Evolutionary conservation across 192 early-diverging fungal genomes (phyloP).

Genomic region (Borealophlyctis nickersoniae): DNA sequence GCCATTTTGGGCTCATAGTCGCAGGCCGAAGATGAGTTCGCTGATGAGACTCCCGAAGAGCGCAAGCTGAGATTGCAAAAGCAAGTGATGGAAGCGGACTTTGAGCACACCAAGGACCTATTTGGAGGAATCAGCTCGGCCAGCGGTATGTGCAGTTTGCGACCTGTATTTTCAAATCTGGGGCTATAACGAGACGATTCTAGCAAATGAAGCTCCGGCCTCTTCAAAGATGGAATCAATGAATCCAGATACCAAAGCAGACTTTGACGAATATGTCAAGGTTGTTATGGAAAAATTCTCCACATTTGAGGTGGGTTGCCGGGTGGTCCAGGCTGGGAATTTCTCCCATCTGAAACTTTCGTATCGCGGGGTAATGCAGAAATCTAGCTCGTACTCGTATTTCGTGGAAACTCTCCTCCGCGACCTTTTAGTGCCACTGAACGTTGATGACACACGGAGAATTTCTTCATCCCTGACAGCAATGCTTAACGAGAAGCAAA

Average conservation of each 20-base stretch:
- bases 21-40: slow-evolving; percentile 21
- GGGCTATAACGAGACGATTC: neutral
- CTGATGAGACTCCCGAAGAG: slow-evolving; percentile 43
- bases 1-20: slow-evolving; percentile 1
- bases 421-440: slow-evolving; percentile 37
- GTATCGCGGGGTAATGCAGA: slow-evolving; percentile 15
- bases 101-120: slow-evolving; percentile 50
- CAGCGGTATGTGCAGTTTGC: slow-evolving; percentile 2
- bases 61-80: slow-evolving; percentile 35
- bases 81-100: slow-evolving; percentile 40
- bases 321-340: slow-evolving; percentile 16
- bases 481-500: slow-evolving; percentile 55
- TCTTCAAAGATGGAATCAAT: slow-evolving; percentile 41
- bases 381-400: slow-evolving; percentile 31
- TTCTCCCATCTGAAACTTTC: neutral
- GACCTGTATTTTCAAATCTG: slow-evolving; percentile 4
- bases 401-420: slow-evolving; percentile 51
- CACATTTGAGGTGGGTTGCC: slow-evolving; percentile 38
- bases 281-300: slow-evolving; percentile 36
- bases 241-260: slow-evolving; percentile 38
- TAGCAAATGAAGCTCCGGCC: neutral
- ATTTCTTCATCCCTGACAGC: slow-evolving; percentile 46
- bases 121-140: slow-evolving; percentile 33
- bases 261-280: slow-evolving; percentile 47
- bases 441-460: slow-evolving; percentile 43